phyloP scores from a whole-genome alignment of 257 asterid genomes.

The Nicotiana tomentosiformis region DNA sequence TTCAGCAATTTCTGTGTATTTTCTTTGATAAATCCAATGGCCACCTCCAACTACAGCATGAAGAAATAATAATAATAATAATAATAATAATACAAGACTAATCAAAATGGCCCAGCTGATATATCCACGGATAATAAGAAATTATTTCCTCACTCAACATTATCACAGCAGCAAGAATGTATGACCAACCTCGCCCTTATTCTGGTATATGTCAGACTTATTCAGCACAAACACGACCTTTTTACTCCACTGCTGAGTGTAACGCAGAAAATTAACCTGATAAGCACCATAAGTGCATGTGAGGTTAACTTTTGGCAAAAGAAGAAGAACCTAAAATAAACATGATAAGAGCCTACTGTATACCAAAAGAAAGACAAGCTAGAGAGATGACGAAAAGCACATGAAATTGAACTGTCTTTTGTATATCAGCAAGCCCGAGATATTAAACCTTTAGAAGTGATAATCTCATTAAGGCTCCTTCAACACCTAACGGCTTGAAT shows the following conservation, averaged over 20 bases:
- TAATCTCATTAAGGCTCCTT: neutral
- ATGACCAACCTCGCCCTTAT: slow-evolving; percentile 59
- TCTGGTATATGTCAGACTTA: slow-evolving; percentile 77
- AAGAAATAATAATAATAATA: slow-evolving; percentile 10
- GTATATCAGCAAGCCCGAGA: neutral
- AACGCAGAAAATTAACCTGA: slow-evolving; percentile 90
- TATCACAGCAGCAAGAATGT: slow-evolving; percentile 17
- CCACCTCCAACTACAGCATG: slow-evolving; percentile 74
- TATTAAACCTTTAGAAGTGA: no score
- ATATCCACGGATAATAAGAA: slow-evolving; percentile 1
- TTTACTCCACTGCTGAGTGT: slow-evolving; percentile 93
- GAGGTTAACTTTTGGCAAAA: slow-evolving; percentile 23
- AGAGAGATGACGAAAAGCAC: neutral
- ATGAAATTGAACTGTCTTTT: no score
- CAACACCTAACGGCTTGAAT: no score
- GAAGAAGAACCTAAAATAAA: neutral
- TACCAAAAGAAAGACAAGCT: neutral
- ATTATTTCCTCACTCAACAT: slow-evolving; percentile 13
- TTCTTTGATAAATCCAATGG: slow-evolving; percentile 71
- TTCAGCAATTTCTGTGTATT: slow-evolving; percentile 68
- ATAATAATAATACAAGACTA: slow-evolving; percentile 9
- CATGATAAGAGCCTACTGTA: neutral
- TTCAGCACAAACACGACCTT: slow-evolving; percentile 83
- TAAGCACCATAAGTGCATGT: slow-evolving; percentile 16
- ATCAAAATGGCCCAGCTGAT: slow-evolving; percentile 2